Evolutionary conservation across 176 grass and related monocot species (phyloP).

Genomic region (Rhynchospora pubera): DNA sequence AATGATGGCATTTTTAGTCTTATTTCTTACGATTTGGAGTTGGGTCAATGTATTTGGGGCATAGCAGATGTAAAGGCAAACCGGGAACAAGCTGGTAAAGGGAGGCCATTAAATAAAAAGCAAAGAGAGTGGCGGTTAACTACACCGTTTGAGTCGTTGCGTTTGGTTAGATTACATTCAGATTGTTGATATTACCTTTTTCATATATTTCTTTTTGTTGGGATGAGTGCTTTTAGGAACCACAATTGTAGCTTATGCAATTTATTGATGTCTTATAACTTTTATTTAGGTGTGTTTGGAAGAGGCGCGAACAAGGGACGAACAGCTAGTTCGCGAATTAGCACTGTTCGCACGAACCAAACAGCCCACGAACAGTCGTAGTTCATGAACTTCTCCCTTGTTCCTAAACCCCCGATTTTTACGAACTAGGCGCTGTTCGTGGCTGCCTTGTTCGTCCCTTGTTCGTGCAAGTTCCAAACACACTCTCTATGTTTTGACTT

Average conservation of each 20-base stretch:
- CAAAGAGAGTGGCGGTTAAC: constrained; percentile 79
- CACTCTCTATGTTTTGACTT: neutral
- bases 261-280: neutral
- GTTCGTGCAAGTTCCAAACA: no score
- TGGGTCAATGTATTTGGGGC: constrained; percentile 73
- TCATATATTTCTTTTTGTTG: neutral
- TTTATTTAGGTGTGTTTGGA: no score
- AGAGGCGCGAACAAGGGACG: no score
- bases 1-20: constrained; percentile 61
- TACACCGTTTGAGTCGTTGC: constrained; percentile 51
- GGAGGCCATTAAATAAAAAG: constrained; percentile 84
- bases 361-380: no score
- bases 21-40: constrained; percentile 65
- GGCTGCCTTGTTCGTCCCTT: no score
- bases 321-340: no score
- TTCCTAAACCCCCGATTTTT: no score
- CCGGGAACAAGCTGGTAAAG: constrained; percentile 45
- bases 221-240: neutral
- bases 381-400: no score
- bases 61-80: constrained; percentile 91
- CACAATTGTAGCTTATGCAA: neutral
- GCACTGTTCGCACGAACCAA: no score
- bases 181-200: constrained; percentile 43
- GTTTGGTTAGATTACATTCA: constrained; percentile 65
- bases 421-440: no score